Percentiles rank a stretch among this genome's conserved stretches.
Evolutionary conservation across 768 basidiomycete genomes (phyloP).

Genomic region (Leccinum sublutescens): DNA sequence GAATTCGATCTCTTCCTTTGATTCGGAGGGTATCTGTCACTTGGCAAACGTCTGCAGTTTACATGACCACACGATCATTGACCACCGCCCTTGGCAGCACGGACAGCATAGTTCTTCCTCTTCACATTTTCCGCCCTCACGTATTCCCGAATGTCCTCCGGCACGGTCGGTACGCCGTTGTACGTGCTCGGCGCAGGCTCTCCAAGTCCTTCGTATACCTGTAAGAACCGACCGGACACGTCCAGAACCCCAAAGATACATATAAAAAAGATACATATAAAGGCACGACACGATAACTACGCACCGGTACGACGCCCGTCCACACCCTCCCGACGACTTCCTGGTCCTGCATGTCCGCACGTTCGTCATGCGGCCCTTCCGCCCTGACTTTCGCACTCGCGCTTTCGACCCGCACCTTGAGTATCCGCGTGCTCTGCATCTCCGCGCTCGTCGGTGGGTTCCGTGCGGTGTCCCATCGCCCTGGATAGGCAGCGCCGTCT

Average conservation of each 20-base stretch:
- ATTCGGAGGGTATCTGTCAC: background rate
- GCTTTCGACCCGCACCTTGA: constrained; percentile 22
- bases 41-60: no score
- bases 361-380: constrained; percentile 23
- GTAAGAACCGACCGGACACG: background rate
- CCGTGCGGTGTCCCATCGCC: constrained; percentile 21
- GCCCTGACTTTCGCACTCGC: constrained; percentile 27
- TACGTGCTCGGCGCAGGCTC: constrained; percentile 25
- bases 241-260: background rate
- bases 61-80: no score
- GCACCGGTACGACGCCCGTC: constrained; percentile 27
- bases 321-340: constrained; percentile 18
- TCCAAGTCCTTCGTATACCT: constrained; percentile 27
- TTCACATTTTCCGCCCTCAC: constrained; percentile 22
- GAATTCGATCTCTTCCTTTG: background rate
- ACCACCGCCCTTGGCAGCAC: constrained; percentile 37
- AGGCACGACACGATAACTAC: background rate
- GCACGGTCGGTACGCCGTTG: constrained; percentile 13
- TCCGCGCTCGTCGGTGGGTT: constrained; percentile 22
- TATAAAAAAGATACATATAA: background rate
- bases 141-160: constrained; percentile 22
- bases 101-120: constrained; percentile 24
- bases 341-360: constrained; percentile 14
- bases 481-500: constrained; percentile 20
- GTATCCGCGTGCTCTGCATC: constrained; percentile 23